Percentiles rank a stretch among this genome's conserved stretches.
phyloP scores from a whole-genome alignment of 306 rosid genomes.

The Echinosophora koreensis region DNA sequence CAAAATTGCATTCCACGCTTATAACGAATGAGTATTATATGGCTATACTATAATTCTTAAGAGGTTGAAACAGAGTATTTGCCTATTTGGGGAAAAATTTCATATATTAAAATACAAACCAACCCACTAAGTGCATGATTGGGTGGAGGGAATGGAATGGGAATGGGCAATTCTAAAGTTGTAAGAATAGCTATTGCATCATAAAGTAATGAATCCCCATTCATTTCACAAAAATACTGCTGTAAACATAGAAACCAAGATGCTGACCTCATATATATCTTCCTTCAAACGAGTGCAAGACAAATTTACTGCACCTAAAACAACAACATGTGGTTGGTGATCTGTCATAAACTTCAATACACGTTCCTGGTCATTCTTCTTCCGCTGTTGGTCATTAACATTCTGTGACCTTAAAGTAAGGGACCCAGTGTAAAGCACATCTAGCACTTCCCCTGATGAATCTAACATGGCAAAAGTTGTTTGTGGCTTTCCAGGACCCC shows the following conservation, averaged over 20 bases:
- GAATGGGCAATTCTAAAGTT: conserved; percentile 8
- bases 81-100: background rate
- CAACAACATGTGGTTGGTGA: conserved; percentile 98
- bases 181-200: conserved; percentile 15
- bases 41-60: background rate
- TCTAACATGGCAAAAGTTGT: conserved; percentile 98
- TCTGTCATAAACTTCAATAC: conserved; percentile 98
- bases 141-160: background rate
- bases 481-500: conserved; percentile 98
- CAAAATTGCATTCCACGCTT: conserved; percentile 22
- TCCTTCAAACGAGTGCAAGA: conserved; percentile 93
- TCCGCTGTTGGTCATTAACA: conserved; percentile 84
- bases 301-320: conserved; percentile 92
- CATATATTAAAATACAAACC: conserved; percentile 1
- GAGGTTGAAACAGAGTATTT: conserved; percentile 20
- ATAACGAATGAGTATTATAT: conserved; percentile 7
- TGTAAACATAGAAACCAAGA: conserved; percentile 39
- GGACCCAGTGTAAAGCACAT: conserved; percentile 90
- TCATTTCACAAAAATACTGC: conserved; percentile 8
- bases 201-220: background rate
- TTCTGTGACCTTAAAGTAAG: conserved; percentile 88
- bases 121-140: conserved; percentile 22
- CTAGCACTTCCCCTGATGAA: conserved; percentile 93
- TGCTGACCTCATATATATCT: conserved; percentile 91
- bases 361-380: conserved; percentile 92